Evolutionary conservation across 1,284 basidiomycete genomes (phyloP).

Genomic region (Earliella scabrosa): DNA sequence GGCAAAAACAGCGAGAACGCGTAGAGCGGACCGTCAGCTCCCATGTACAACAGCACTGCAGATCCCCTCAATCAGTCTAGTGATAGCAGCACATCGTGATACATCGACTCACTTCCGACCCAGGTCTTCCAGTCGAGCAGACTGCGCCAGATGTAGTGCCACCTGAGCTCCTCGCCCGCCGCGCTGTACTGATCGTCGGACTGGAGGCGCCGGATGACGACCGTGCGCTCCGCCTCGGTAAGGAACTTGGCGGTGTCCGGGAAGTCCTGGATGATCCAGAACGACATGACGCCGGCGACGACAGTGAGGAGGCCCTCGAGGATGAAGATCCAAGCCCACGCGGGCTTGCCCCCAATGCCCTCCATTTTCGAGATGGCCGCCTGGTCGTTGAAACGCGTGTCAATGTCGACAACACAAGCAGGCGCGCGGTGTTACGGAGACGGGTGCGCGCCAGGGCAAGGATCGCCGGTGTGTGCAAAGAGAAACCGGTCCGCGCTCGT

Average conservation of each 20-base stretch:
- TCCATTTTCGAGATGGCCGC: slow-evolving; percentile 72
- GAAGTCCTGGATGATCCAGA: slow-evolving; percentile 83
- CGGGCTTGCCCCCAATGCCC: slow-evolving; percentile 66
- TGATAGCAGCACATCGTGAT: background rate
- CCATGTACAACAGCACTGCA: slow-evolving; percentile 60
- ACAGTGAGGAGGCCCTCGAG: slow-evolving; percentile 70
- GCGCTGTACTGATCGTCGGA: slow-evolving; percentile 76
- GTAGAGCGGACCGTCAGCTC: slow-evolving; percentile 67
- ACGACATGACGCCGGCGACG: slow-evolving; percentile 65
- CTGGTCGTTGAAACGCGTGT: slow-evolving; percentile 34
- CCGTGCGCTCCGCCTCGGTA: slow-evolving; percentile 66
- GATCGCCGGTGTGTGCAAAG: background rate
- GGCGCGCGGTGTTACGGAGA: too few relatives aligned
- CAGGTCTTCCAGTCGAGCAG: slow-evolving; percentile 78
- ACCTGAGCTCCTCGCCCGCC: slow-evolving; percentile 64
- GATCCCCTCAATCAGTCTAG: background rate
- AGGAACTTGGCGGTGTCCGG: slow-evolving; percentile 82
- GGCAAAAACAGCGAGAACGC: slow-evolving; percentile 77
- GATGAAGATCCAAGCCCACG: slow-evolving; percentile 76
- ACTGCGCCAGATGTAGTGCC: slow-evolving; percentile 66
- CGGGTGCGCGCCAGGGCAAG: background rate
- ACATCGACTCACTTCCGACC: slow-evolving; percentile 51
- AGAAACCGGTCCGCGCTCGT: background rate
- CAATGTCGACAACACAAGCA: too few relatives aligned
- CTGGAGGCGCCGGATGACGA: slow-evolving; percentile 70